phyloP scores from a whole-genome alignment of 2,329 filamentous ascomycete genomes.

The Ophiostoma piceae region DNA sequence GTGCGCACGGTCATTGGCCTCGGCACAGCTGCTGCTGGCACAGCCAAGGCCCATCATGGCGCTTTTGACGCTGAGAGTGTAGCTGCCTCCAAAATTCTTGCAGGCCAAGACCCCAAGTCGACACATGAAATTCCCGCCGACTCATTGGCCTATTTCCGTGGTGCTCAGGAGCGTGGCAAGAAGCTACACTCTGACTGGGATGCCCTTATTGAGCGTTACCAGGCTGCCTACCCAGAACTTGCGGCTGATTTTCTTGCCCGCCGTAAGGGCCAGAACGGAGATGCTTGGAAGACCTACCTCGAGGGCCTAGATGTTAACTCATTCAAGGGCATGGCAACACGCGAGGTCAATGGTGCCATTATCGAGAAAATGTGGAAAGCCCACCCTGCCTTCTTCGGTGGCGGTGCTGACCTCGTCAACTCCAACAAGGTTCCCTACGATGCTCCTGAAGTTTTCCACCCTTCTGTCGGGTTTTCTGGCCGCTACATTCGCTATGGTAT shows the following conservation, averaged over 20 bases:
- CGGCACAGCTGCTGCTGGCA: constrained; percentile 42
- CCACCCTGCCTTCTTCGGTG: neutral
- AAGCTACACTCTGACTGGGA: too few species aligned
- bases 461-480: constrained; percentile 37
- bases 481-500: constrained; percentile 58
- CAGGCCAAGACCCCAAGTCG: too few species aligned
- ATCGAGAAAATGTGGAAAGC: neutral
- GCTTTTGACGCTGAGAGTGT: constrained; percentile 51
- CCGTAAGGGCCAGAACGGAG: too few species aligned
- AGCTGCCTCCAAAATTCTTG: constrained; percentile 44
- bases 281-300: too few species aligned
- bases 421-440: too few species aligned
- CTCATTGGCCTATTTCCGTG: too few species aligned
- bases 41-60: constrained; percentile 52
- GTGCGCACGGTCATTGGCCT: constrained; percentile 52
- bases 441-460: too few species aligned
- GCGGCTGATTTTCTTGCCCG: too few species aligned
- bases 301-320: neutral
- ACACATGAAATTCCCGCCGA: too few species aligned
- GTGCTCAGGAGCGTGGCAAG: too few species aligned
- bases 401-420: neutral
- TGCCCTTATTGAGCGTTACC: too few species aligned
- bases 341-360: neutral
- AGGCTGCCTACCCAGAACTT: too few species aligned
- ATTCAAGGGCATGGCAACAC: neutral